These are phyloP conservation scores for Pestalotiopsis sp. DNA, from an alignment of 2,329 filamentous ascomycete genomes.

Conservation along the genomic window DNA sequence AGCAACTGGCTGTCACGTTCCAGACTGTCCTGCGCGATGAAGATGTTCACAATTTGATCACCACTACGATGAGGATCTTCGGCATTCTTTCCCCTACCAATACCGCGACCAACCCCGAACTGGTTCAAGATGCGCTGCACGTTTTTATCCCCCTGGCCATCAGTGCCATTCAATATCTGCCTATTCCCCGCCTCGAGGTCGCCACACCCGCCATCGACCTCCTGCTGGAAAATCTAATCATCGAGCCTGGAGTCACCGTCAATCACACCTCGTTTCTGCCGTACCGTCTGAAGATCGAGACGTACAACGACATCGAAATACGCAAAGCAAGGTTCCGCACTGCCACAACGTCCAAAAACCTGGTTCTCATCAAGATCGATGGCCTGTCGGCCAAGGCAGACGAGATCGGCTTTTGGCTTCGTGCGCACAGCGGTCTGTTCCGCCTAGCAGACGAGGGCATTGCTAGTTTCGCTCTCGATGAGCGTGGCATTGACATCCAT, in stretches of 20 bases:
- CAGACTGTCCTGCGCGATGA: constrained; percentile 71
- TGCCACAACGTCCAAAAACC: constrained; percentile 65
- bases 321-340: constrained; percentile 76
- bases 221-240: constrained; percentile 84
- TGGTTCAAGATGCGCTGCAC: constrained; percentile 76
- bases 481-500: constrained; percentile 83
- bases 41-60: constrained; percentile 70
- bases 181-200: constrained; percentile 88
- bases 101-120: constrained; percentile 66
- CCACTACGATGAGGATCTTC: constrained; percentile 69
- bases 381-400: constrained; percentile 83
- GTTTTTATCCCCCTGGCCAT: constrained; percentile 81
- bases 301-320: constrained; percentile 84
- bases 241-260: constrained; percentile 84
- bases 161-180: constrained; percentile 80
- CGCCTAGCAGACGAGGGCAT: constrained; percentile 82
- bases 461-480: constrained; percentile 82
- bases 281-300: constrained; percentile 78
- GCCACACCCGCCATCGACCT: constrained; percentile 83
- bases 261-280: constrained; percentile 90
- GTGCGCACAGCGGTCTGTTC: constrained; percentile 75
- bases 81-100: constrained; percentile 69
- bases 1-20: constrained; percentile 69
- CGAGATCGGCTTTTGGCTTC: constrained; percentile 89
- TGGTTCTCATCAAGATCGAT: constrained; percentile 77